These are phyloP conservation scores for Osmanthus fragrans DNA, from an alignment of 257 asterid genomes.

Conservation along the genomic window DNA sequence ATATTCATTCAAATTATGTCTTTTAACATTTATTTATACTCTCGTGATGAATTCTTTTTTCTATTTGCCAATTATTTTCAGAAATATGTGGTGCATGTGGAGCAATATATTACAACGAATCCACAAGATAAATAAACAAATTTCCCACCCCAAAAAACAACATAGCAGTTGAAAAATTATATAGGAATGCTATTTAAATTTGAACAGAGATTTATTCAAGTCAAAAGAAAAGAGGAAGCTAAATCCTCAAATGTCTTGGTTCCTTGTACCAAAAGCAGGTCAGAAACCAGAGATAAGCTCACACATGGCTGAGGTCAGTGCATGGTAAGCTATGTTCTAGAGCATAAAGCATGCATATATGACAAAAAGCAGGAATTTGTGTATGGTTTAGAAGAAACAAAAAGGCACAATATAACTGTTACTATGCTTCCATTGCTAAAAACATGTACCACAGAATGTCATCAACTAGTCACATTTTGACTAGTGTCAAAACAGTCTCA, in stretches of 20 bases:
- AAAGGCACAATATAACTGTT: background rate
- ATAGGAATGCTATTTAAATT: background rate
- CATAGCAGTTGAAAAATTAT: background rate
- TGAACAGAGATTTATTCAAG: background rate
- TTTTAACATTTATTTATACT: background rate
- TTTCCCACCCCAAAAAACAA: background rate
- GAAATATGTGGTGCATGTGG: background rate
- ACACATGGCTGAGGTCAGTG: no score
- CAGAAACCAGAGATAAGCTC: no score
- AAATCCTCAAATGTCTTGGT: background rate
- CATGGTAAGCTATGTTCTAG: no score
- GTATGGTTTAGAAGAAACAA: no score
- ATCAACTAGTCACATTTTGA: background rate
- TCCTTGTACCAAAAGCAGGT: background rate
- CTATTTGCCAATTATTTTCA: background rate
- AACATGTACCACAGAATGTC: background rate
- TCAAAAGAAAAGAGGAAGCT: background rate
- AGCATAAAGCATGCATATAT: no score
- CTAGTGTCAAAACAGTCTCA: background rate
- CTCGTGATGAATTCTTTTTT: background rate
- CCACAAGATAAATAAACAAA: background rate
- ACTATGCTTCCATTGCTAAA: background rate
- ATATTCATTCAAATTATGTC: background rate
- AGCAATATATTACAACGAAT: background rate
- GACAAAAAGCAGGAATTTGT: no score